Percentiles rank a stretch among this genome's conserved stretches.
Evolutionary conservation across 139 green algal genomes (phyloP).

Genomic region (Coccomyxa sp.): DNA sequence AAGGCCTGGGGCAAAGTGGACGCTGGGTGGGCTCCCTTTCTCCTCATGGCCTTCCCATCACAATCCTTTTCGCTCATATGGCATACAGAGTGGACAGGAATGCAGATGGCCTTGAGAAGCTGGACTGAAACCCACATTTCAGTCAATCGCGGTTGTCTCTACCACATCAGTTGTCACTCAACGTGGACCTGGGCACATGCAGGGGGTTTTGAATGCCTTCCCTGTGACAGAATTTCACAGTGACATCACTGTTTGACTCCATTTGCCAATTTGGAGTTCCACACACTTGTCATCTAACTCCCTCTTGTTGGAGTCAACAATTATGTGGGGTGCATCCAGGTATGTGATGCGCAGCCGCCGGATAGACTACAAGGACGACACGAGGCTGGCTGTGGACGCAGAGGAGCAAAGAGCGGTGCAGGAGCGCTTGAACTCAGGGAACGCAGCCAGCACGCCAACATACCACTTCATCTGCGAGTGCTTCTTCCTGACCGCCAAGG

Average conservation of each 20-base stretch:
- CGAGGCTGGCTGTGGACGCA: constrained; percentile 48
- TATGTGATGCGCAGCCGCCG: constrained; percentile 12
- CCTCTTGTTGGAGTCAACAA: no score
- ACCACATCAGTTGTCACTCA: no score
- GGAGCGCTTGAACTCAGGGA: constrained; percentile 15
- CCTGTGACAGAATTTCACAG: no score
- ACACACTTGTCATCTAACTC: no score
- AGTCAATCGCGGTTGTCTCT: no score
- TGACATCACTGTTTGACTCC: no score
- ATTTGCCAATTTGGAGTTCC: no score
- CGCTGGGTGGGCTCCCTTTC: constrained; percentile 4
- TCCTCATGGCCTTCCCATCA: neutral
- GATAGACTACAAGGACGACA: constrained; percentile 38
- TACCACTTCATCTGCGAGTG: constrained; percentile 96
- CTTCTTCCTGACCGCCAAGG: constrained; percentile 89
- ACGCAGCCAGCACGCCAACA: neutral
- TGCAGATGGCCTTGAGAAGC: no score
- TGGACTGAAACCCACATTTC: no score
- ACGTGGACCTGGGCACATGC: no score
- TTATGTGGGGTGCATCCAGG: constrained; percentile 10
- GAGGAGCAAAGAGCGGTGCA: constrained; percentile 53
- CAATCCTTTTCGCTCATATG: neutral
- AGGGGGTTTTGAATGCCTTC: no score
- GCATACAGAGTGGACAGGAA: neutral
- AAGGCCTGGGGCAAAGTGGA: constrained; percentile 60